These are phyloP conservation scores for Populus simonii DNA, from an alignment of 345 rosid species.

Conservation along the genomic window DNA sequence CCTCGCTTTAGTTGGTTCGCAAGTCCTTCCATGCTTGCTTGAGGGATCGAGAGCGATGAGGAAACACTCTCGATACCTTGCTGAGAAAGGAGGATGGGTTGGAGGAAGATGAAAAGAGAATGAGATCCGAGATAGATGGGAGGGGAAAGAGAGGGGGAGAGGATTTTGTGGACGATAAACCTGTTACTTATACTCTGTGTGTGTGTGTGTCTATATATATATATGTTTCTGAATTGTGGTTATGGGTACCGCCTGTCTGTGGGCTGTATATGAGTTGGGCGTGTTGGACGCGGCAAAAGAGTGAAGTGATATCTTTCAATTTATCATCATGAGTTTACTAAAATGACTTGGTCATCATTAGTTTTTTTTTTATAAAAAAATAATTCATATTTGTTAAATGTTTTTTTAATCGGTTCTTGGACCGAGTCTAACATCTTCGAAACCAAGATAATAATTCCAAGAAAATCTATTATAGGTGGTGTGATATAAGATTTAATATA, in stretches of 20 bases:
- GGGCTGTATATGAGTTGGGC: not conserved
- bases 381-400: too few relatives aligned
- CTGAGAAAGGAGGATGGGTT: not conserved
- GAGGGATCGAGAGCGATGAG: conserved; percentile 8
- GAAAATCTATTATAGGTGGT: too few relatives aligned
- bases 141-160: not conserved
- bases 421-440: too few relatives aligned
- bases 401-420: too few relatives aligned
- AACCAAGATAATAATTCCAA: too few relatives aligned
- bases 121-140: conserved; percentile 16
- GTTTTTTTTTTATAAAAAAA: too few relatives aligned
- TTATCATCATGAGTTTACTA: not conserved
- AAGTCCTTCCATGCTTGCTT: conserved; percentile 45
- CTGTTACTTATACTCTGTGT: not conserved
- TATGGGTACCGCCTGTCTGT: not conserved
- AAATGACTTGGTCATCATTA: not conserved
- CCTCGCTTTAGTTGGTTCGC: conserved; percentile 66
- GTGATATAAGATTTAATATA: too few relatives aligned
- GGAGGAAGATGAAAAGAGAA: too few relatives aligned
- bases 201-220: too few relatives aligned
- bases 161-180: not conserved
- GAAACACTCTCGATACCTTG: conserved; percentile 5
- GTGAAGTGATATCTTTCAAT: not conserved
- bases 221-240: not conserved
- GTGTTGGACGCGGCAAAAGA: not conserved